phyloP scores from a whole-genome alignment of 805 yeast genomes.

The Lipomyces starkeyi region DNA sequence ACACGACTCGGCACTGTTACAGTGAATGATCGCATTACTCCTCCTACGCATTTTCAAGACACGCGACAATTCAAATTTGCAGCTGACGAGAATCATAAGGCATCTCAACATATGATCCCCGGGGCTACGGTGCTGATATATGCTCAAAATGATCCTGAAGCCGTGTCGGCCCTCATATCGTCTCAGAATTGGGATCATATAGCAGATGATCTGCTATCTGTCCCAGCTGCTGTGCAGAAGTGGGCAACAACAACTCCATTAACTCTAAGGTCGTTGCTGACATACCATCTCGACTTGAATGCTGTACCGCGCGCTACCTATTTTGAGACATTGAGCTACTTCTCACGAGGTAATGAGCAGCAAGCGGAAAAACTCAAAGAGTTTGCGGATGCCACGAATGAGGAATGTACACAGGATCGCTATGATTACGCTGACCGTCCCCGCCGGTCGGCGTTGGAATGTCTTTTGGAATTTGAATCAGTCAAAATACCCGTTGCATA shows the following conservation, averaged over 20 bases:
- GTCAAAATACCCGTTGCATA: slow-evolving; percentile 77
- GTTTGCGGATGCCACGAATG: slow-evolving; percentile 69
- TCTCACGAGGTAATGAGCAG: slow-evolving; percentile 67
- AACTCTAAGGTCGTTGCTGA: slow-evolving; percentile 74
- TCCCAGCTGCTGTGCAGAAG: slow-evolving; percentile 44
- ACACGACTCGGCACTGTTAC: slow-evolving; percentile 54
- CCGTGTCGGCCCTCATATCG: slow-evolving; percentile 68
- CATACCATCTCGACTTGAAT: slow-evolving; percentile 80
- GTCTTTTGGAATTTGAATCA: slow-evolving; percentile 78
- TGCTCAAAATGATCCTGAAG: slow-evolving; percentile 69
- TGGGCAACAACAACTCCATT: slow-evolving; percentile 64
- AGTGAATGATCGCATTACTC: slow-evolving; percentile 67
- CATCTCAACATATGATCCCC: slow-evolving; percentile 51
- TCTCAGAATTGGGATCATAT: slow-evolving; percentile 75
- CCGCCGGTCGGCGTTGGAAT: slow-evolving; percentile 83
- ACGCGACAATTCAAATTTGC: slow-evolving; percentile 67
- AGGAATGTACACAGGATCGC: slow-evolving; percentile 66
- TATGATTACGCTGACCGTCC: slow-evolving; percentile 94
- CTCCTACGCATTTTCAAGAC: slow-evolving; percentile 83
- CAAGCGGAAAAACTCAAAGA: slow-evolving; percentile 79
- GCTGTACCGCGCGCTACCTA: slow-evolving; percentile 86
- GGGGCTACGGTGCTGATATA: slow-evolving; percentile 84
- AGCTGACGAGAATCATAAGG: slow-evolving; percentile 6
- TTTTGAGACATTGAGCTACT: slow-evolving; percentile 75
- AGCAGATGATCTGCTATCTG: slow-evolving; percentile 64